Base-by-base conservation (phyloP, 108 stramenopile species). In the Parietichytrium sp. region DNA sequence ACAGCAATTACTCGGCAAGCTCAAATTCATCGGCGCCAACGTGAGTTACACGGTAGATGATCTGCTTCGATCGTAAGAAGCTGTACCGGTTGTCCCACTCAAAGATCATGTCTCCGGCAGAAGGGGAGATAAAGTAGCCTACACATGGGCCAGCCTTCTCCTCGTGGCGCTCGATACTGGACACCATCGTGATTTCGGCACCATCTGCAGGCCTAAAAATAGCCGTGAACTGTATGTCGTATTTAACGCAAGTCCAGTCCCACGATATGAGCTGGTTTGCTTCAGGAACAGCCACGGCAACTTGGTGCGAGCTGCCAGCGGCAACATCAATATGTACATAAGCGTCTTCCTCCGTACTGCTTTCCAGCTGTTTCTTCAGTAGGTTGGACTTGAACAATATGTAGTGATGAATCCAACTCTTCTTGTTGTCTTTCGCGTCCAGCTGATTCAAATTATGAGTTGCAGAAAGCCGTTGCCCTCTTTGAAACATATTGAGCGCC, bases 1-100 rank as follows among this genome's bases (percentile, higher is more conserved):
- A n/a, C n/a, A n/a, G n/a, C n/a, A n/a, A n/a, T n/a, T n/a, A 72
- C 29, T 16, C 23, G 1, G 61, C 38, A 38, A 72, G 45, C 38
- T 72, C 61, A 27, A 45, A 42, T 25, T 72, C 61, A 6, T 72
- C 15, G 20, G 61, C 38, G 6, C 6, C 15, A 2, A 72, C 38
- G 38, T 16, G 36, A 20, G 38, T 72, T 10, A 72, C 38, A 8
- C 61, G 61, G 61, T 72, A 72, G 38, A 45, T 42, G 33, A 72
- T 45, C 10, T 10, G 10, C 42, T 72, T 72, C 1, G 61, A 72
- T 10, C 61, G 61, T 42, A 72, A 45, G 61, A 72, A 72, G 61
- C 61, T 72, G 61, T 33, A 72, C 20, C 61, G 61, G 20, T 72
- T 72, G 33, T 72, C 61, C 61, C 61, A 72, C 20, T 72, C 61